Conservation (phyloP, 441 rosid species). For the Omphalea diandra region DNA sequence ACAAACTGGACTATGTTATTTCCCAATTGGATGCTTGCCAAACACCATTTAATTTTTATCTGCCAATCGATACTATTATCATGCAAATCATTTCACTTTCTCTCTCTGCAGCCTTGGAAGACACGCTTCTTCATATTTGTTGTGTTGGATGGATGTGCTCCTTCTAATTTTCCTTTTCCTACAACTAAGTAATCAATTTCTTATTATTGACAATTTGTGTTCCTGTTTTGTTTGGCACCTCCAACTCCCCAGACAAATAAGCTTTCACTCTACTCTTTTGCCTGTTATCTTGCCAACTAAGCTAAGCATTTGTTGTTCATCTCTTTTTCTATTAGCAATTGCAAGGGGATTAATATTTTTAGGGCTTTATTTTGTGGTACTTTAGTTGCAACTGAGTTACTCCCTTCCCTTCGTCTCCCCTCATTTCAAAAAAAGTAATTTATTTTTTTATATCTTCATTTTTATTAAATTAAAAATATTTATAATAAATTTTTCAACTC, state of each 20-base stretch:
- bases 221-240: background rate
- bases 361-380: too few species aligned
- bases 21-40: conserved; percentile 65
- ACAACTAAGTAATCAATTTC: too few species aligned
- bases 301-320: background rate
- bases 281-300: background rate
- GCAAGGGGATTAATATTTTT: too few species aligned
- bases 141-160: background rate
- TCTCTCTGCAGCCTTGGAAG: background rate
- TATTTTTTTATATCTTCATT: too few species aligned
- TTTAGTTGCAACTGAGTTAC: too few species aligned
- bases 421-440: too few species aligned
- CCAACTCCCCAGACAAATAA: background rate
- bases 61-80: too few species aligned
- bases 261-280: background rate
- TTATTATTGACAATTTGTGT: background rate
- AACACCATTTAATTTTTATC: too few species aligned
- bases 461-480: too few species aligned
- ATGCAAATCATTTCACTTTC: background rate
- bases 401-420: too few species aligned
- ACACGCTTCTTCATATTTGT: background rate
- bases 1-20: conserved; percentile 62
- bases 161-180: too few species aligned
- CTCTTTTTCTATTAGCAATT: background rate
- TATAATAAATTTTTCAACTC: too few species aligned